These are phyloP conservation scores for Trichoderma atroviride DNA, from an alignment of 2,329 filamentous ascomycete species.

Conservation along the genomic window DNA sequence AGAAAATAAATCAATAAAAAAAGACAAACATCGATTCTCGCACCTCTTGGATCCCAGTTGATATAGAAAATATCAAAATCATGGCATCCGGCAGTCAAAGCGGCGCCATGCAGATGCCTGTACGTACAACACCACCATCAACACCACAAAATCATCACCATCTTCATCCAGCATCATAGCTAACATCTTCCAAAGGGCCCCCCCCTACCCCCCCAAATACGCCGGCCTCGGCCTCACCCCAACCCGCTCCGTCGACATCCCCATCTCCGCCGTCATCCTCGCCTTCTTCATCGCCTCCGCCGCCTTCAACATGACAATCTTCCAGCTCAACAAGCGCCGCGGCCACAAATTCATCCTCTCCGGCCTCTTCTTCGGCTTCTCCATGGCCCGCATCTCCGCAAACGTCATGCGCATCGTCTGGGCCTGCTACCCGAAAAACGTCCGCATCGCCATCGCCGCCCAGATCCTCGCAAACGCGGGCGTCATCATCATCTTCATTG, in stretches of 20 bases:
- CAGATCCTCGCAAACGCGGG: conserved; percentile 73
- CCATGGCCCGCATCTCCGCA: conserved; percentile 56
- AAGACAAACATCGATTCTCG: neutral
- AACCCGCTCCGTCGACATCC: conserved; percentile 60
- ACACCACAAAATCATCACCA: conserved; percentile 1
- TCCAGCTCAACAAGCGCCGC: conserved; percentile 52
- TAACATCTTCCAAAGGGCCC: conserved; percentile 34
- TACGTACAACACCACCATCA: neutral
- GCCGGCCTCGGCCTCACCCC: conserved; percentile 63
- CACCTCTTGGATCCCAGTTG: neutral
- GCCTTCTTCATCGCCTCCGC: conserved; percentile 58
- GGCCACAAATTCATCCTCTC: conserved; percentile 64
- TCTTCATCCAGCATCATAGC: neutral
- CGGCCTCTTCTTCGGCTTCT: conserved; percentile 60
- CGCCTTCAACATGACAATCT: conserved; percentile 59
- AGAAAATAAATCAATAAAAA: neutral
- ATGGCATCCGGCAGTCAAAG: neutral
- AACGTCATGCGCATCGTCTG: conserved; percentile 57
- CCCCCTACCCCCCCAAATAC: conserved; percentile 43
- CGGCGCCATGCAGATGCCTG: neutral
- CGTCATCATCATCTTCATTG: conserved; percentile 72
- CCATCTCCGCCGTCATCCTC: conserved; percentile 66
- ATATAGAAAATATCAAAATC: neutral
- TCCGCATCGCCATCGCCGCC: conserved; percentile 58
- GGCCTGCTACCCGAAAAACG: conserved; percentile 47